A percentile compares a stretch with the other conserved stretches of the same genome.
Conservation (phyloP, 2,329 filamentous ascomycete genomes). For the Hirsutella minnesotensis region DNA sequence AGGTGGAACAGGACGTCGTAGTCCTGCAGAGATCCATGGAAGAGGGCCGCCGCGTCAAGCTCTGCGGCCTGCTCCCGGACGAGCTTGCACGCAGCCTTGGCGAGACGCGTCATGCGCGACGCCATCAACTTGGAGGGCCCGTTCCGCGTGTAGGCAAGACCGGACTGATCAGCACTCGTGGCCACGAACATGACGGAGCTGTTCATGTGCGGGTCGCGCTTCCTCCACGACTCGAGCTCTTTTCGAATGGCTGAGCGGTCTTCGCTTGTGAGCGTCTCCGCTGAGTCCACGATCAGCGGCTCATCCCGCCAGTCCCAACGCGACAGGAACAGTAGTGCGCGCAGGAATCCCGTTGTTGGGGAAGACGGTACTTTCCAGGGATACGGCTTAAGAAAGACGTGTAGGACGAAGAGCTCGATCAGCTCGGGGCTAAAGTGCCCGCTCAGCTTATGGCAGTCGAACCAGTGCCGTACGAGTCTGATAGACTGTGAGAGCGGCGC, state of each 20-base stretch:
- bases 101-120: conserved; percentile 68
- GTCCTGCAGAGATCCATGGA: conserved; percentile 59
- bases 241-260: conserved; percentile 54
- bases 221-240: conserved; percentile 73
- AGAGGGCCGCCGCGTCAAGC: conserved; percentile 45
- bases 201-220: conserved; percentile 81
- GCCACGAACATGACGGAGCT: conserved; percentile 70
- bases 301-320: conserved; percentile 87
- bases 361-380: conserved; percentile 73
- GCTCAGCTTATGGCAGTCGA: conserved; percentile 67
- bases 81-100: conserved; percentile 60
- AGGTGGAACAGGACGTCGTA: conserved; percentile 82
- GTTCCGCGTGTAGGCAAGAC: conserved; percentile 65
- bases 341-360: conserved; percentile 66
- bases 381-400: conserved; percentile 68
- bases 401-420: conserved; percentile 70
- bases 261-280: conserved; percentile 47
- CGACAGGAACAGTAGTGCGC: conserved; percentile 67
- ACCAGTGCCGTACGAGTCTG: conserved; percentile 82
- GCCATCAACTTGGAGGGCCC: conserved; percentile 72
- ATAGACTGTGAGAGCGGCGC: conserved; percentile 72
- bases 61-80: conserved; percentile 39
- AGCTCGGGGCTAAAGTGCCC: conserved; percentile 69
- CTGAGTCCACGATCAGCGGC: conserved; percentile 65
- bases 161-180: conserved; percentile 65